A percentile compares a stretch with the other conserved stretches of the same genome.
Evolutionary conservation across 2,329 filamentous ascomycete species (phyloP).

Genomic region (Aureobasidium sp.): DNA sequence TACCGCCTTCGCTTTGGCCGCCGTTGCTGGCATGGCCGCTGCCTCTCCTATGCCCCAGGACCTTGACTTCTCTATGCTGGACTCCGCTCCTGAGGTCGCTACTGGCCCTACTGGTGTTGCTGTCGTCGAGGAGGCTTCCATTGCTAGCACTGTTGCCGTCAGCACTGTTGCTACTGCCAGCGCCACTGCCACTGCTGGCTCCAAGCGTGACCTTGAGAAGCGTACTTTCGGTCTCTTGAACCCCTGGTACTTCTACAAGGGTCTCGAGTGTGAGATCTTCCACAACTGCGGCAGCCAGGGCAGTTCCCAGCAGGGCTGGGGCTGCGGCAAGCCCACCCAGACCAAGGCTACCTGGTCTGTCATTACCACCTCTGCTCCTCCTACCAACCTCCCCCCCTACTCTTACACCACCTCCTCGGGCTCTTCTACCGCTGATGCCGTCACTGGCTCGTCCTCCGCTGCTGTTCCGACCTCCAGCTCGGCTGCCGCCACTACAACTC

Average conservation of each 20-base stretch:
- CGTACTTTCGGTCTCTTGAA: background rate
- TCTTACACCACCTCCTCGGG: background rate
- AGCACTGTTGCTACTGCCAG: constrained; percentile 17
- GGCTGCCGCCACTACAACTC: background rate
- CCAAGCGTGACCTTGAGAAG: constrained; percentile 12
- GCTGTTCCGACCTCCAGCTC: constrained; percentile 14
- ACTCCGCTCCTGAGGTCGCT: constrained; percentile 18
- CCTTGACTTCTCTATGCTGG: constrained; percentile 19
- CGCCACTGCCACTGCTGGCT: constrained; percentile 14
- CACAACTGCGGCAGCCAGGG: constrained; percentile 10
- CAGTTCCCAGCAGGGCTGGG: background rate
- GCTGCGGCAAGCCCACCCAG: background rate
- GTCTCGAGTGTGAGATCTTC: constrained; percentile 12
- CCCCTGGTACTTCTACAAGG: constrained; percentile 12
- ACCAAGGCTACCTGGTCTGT: constrained; percentile 10
- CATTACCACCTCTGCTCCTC: constrained; percentile 15
- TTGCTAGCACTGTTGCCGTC: constrained; percentile 18
- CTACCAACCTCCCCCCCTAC: constrained; percentile 12
- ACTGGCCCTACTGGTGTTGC: constrained; percentile 18
- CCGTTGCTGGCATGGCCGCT: constrained; percentile 18
- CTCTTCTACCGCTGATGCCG: background rate
- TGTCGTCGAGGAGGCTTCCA: constrained; percentile 15
- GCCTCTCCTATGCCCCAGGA: constrained; percentile 20
- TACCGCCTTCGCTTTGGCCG: constrained; percentile 17
- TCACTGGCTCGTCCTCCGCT: background rate